These are phyloP conservation scores for Amyloporia xantha DNA, from an alignment of 768 basidiomycete species.

Conservation along the genomic window DNA sequence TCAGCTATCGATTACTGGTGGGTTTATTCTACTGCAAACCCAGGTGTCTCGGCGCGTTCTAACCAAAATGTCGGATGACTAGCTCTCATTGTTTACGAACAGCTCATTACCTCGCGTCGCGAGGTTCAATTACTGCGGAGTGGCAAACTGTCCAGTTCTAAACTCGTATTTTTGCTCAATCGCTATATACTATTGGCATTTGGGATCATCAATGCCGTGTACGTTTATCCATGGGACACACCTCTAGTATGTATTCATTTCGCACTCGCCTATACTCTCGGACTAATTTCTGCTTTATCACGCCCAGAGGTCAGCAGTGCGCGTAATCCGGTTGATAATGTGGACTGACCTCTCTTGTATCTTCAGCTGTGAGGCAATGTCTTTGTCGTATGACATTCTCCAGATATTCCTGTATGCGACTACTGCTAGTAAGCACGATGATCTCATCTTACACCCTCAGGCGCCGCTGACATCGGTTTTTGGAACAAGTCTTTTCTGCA, in stretches of 20 bases:
- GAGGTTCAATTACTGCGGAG: not conserved
- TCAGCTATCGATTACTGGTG: not conserved
- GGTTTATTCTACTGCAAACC: not conserved
- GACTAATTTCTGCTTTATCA: too few relatives aligned
- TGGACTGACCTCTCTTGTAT: not conserved
- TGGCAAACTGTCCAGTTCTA: not conserved
- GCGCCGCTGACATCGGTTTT: too few relatives aligned
- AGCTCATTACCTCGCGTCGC: not conserved
- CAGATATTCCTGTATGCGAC: not conserved
- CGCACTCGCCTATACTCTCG: not conserved
- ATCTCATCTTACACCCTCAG: too few relatives aligned
- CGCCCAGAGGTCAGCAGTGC: too few relatives aligned
- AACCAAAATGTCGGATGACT: too few relatives aligned
- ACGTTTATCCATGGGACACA: not conserved
- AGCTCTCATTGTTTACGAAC: not conserved
- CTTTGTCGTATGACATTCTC: not conserved
- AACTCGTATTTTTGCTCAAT: not conserved
- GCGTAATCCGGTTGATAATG: too few relatives aligned
- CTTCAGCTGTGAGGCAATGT: not conserved
- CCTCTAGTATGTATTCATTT: not conserved
- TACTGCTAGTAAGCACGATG: not conserved
- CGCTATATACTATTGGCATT: not conserved
- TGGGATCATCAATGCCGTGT: not conserved
- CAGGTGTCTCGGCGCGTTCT: not conserved
- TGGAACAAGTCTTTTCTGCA: not conserved